Evolutionary conservation across 108 stramenopile species (phyloP), one percentile per base, ranked within the genome.

Genomic region (Bacterosira constricta): DNA sequence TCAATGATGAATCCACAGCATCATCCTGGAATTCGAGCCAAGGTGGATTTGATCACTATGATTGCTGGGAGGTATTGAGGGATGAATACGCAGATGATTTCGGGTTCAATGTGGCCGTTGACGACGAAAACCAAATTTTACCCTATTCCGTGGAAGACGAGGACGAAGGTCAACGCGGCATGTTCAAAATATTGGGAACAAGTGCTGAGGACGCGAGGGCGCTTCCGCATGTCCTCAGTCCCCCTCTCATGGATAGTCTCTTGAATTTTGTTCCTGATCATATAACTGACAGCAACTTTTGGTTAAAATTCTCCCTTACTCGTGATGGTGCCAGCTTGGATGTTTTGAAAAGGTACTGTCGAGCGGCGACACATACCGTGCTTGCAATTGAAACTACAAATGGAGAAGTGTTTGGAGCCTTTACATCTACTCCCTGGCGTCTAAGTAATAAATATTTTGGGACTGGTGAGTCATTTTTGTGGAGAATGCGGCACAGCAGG

Each of bases 171-270:
- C 27, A 70, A 29, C 25, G 53, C 11, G 63, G 63, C 35, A 46
- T 74, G 6, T 93, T 93, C 82, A 66, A 53, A 36, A 93, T 93
- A 32, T 44, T 93, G 15, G 92, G 92, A 25, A 93, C 92, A 0
- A 71, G 67, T 17, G 85, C 79, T 21, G 79, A 86, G 44, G 92
- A 93, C 44, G 72, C 63, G 9, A 31, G 63, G 10, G 66, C 88
- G 0, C 50, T 64, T 8, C 92, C 92, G 13, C 92, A 93, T 71
- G 92, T 93, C 3, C 75, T 93, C 26, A 79, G 76, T 47, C 92
- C 92, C 0, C 90, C 90, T 7, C 58, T 93, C 25, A 90, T 93
- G 92, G 90, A 93, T 47, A 87, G 87, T 59, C 63, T 93, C 2
- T 76, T 86, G 21, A 73, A 75, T 20, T 91, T 90, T 67, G 59